Evolutionary conservation across 2,329 filamentous ascomycete species (phyloP).

Genomic region (Fusarium sp.): DNA sequence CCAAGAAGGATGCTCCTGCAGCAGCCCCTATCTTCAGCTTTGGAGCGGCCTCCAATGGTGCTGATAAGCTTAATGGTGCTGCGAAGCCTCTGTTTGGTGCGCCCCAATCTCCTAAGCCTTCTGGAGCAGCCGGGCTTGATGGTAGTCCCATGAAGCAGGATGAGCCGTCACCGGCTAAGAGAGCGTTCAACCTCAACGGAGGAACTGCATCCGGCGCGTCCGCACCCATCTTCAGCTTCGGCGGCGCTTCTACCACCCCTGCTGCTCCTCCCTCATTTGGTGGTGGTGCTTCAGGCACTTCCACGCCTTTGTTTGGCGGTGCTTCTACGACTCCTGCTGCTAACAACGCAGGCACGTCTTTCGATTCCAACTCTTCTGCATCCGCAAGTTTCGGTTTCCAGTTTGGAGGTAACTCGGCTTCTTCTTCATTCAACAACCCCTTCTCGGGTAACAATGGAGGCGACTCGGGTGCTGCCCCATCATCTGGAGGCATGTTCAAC

Average conservation of each 20-base stretch:
- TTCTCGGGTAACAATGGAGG: constrained; percentile 50
- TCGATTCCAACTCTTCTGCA: constrained; percentile 51
- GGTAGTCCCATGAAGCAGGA: constrained; percentile 60
- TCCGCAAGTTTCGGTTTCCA: constrained; percentile 49
- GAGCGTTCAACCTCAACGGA: constrained; percentile 48
- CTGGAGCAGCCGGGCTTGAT: constrained; percentile 52
- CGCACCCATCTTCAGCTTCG: constrained; percentile 54
- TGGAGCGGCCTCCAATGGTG: constrained; percentile 42
- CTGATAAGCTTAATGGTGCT: constrained; percentile 47
- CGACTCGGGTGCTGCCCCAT: constrained; percentile 38
- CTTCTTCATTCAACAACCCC: constrained; percentile 55
- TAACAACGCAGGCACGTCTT: constrained; percentile 49
- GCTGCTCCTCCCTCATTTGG: constrained; percentile 50
- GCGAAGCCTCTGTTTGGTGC: constrained; percentile 55
- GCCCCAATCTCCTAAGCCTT: constrained; percentile 51
- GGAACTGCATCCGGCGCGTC: constrained; percentile 40
- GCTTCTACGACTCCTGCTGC: constrained; percentile 42
- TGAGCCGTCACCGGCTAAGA: constrained; percentile 54
- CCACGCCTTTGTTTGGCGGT: constrained; percentile 51
- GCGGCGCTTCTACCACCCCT: constrained; percentile 37
- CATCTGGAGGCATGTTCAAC: constrained; percentile 52
- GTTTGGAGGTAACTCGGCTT: constrained; percentile 48
- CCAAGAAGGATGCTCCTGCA: constrained; percentile 43
- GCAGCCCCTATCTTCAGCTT: constrained; percentile 53
- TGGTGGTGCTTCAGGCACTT: constrained; percentile 46